Percentiles rank a stretch among this genome's conserved stretches.
phyloP scores from a whole-genome alignment of 1,284 basidiomycete genomes.

The Amylostereum chailletii region DNA sequence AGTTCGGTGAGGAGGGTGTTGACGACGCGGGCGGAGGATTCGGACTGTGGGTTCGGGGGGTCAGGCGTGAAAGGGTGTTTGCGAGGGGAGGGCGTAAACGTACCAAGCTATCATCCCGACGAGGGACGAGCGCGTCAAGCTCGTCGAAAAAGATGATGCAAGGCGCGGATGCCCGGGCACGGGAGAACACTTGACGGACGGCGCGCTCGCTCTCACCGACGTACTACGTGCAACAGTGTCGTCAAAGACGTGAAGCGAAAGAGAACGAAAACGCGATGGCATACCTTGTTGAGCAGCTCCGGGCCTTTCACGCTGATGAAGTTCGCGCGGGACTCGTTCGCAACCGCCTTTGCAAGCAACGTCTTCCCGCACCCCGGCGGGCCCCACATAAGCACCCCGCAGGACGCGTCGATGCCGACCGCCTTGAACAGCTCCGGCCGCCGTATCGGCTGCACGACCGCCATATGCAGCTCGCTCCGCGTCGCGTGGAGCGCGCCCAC shows the following conservation, averaged over 20 bases:
- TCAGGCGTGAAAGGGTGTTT: conserved; percentile 4
- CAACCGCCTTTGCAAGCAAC: conserved; percentile 31
- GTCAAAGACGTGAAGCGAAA: background rate
- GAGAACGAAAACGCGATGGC: conserved; percentile 10
- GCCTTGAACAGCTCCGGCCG: conserved; percentile 83
- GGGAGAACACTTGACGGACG: conserved; percentile 87
- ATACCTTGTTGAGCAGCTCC: conserved; percentile 89
- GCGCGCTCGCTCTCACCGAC: conserved; percentile 97
- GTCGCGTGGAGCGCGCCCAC: conserved; percentile 86
- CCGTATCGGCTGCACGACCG: conserved; percentile 91
- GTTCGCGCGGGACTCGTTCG: conserved; percentile 90
- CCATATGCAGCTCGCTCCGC: conserved; percentile 92
- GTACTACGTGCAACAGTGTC: conserved; percentile 48
- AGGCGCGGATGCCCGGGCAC: conserved; percentile 81
- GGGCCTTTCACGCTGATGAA: conserved; percentile 98
- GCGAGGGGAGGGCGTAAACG: conserved; percentile 17
- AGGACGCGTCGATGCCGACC: conserved; percentile 81
- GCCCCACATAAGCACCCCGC: conserved; percentile 96
- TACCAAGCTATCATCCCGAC: conserved; percentile 86
- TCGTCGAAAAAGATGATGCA: conserved; percentile 97
- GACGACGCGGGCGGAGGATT: conserved; percentile 94
- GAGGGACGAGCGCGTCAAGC: conserved; percentile 90
- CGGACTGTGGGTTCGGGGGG: conserved; percentile 49
- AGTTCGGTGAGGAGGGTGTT: conserved; percentile 96
- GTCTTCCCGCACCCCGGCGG: conserved; percentile 98